Conservation (phyloP, 805 yeast genomes). For the Yamadazyma insecticola region DNA sequence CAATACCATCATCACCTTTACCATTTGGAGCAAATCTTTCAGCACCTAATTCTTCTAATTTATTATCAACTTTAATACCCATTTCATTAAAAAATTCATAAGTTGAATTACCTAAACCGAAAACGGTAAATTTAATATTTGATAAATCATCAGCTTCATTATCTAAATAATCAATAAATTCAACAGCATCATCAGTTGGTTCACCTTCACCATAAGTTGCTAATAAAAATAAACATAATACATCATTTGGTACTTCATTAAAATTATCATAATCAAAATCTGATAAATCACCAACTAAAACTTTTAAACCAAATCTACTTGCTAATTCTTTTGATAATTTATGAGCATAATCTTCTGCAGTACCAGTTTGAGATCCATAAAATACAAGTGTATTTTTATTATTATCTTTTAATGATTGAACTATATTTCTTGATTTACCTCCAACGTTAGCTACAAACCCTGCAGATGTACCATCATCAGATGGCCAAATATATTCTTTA, state of each 20-base stretch:
- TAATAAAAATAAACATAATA: slow-evolving; percentile 62
- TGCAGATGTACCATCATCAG: slow-evolving; percentile 21
- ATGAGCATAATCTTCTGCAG: slow-evolving; percentile 95
- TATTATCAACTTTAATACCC: slow-evolving; percentile 56
- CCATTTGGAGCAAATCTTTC: slow-evolving; percentile 72
- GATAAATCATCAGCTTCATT: slow-evolving; percentile 52
- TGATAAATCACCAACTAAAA: slow-evolving; percentile 84
- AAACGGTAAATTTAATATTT: slow-evolving; percentile 64
- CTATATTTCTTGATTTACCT: slow-evolving; percentile 51
- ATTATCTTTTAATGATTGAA: slow-evolving; percentile 52
- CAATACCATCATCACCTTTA: slow-evolving; percentile 92
- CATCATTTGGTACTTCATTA: slow-evolving; percentile 55
- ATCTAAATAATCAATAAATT: slow-evolving; percentile 66
- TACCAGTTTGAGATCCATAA: slow-evolving; percentile 96
- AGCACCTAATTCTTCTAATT: slow-evolving; percentile 62
- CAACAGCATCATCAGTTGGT: slow-evolving; percentile 91
- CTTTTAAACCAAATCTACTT: slow-evolving; percentile 72
- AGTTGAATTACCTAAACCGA: slow-evolving; percentile 93
- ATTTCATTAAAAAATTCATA: slow-evolving; percentile 89
- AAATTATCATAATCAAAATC: slow-evolving; percentile 82
- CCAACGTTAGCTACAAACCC: slow-evolving; percentile 23
- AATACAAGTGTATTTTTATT: slow-evolving; percentile 75
- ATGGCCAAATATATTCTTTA: slow-evolving; percentile 51
- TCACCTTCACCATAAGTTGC: slow-evolving; percentile 99
- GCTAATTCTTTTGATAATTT: slow-evolving; percentile 86